phyloP scores from a whole-genome alignment of 768 basidiomycete genomes.

The Lactarius sp. region DNA sequence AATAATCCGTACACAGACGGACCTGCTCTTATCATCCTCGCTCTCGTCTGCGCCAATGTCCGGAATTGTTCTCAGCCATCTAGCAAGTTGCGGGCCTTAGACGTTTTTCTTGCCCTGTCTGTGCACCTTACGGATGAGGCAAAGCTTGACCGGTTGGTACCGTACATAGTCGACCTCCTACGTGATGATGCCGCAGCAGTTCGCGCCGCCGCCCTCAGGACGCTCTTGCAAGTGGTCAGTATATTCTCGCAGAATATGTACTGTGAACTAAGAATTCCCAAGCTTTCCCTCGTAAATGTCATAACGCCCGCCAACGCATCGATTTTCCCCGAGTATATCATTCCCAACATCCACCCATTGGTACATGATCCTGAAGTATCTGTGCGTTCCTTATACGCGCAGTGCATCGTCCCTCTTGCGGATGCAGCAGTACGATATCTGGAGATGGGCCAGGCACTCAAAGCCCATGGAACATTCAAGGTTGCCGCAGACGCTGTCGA shows the following conservation, averaged over 20 bases:
- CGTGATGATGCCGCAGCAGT: slow-evolving; percentile 84
- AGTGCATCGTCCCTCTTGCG: slow-evolving; percentile 79
- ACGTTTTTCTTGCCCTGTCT: slow-evolving; percentile 78
- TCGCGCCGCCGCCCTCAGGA: slow-evolving; percentile 71
- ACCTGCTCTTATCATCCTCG: slow-evolving; percentile 81
- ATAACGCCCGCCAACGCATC: slow-evolving; percentile 60
- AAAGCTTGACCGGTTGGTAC: slow-evolving; percentile 88
- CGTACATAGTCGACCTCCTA: slow-evolving; percentile 84
- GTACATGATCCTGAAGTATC: slow-evolving; percentile 80
- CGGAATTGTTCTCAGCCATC: slow-evolving; percentile 83
- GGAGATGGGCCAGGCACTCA: slow-evolving; percentile 90
- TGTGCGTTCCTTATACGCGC: slow-evolving; percentile 76
- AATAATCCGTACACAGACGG: slow-evolving; percentile 51
- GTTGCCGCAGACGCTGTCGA: slow-evolving; percentile 60
- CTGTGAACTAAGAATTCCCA: background rate
- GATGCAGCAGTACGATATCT: slow-evolving; percentile 83
- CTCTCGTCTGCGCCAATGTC: slow-evolving; percentile 82
- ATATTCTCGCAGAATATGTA: background rate
- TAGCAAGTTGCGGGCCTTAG: slow-evolving; percentile 79
- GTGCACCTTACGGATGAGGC: slow-evolving; percentile 89
- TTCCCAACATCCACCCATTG: slow-evolving; percentile 83
- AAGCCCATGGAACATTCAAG: slow-evolving; percentile 73
- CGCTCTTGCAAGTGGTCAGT: slow-evolving; percentile 79
- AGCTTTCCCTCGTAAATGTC: slow-evolving; percentile 61
- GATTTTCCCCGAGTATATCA: slow-evolving; percentile 92